Percentiles rank a stretch among this genome's conserved stretches.
phyloP scores from a whole-genome alignment of 2,329 filamentous ascomycete genomes.

The Exophiala viscosa region DNA sequence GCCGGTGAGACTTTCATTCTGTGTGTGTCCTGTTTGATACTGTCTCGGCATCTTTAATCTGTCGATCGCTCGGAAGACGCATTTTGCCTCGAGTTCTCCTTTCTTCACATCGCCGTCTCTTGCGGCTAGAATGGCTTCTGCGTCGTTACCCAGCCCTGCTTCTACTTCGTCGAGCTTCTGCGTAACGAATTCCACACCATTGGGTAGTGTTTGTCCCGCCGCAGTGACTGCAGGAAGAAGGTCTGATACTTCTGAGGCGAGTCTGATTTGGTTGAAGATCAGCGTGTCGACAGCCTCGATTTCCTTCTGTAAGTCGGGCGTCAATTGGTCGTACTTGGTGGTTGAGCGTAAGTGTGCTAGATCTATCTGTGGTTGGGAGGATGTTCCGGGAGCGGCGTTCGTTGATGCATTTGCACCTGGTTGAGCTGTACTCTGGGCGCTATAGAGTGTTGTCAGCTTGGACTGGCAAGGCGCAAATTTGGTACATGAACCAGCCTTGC shows the following conservation, averaged over 20 bases:
- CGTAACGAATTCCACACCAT: constrained; percentile 62
- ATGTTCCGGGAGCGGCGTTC: constrained; percentile 50
- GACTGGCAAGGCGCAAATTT: background rate
- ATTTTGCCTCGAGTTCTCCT: constrained; percentile 66
- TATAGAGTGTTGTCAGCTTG: constrained; percentile 4
- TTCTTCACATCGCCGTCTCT: constrained; percentile 55
- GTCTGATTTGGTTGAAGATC: constrained; percentile 73
- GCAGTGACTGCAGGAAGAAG: constrained; percentile 62
- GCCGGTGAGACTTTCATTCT: constrained; percentile 21
- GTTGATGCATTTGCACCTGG: constrained; percentile 13
- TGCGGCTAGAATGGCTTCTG: constrained; percentile 55
- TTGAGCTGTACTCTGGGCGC: constrained; percentile 9
- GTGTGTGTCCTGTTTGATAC: constrained; percentile 50
- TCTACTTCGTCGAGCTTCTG: constrained; percentile 62
- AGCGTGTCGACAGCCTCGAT: constrained; percentile 75
- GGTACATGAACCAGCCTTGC: background rate
- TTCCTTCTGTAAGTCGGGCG: constrained; percentile 72
- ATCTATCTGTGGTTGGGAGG: constrained; percentile 73
- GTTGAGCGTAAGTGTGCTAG: constrained; percentile 74
- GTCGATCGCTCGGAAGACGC: constrained; percentile 70
- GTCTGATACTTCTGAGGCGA: constrained; percentile 71
- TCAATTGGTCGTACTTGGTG: constrained; percentile 86
- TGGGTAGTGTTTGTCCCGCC: constrained; percentile 61
- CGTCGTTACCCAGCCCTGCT: constrained; percentile 60
- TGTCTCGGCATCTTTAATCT: constrained; percentile 67